Evolutionary conservation across 208 protist genomes (phyloP).

Genomic region (Strigomonas culicis): DNA sequence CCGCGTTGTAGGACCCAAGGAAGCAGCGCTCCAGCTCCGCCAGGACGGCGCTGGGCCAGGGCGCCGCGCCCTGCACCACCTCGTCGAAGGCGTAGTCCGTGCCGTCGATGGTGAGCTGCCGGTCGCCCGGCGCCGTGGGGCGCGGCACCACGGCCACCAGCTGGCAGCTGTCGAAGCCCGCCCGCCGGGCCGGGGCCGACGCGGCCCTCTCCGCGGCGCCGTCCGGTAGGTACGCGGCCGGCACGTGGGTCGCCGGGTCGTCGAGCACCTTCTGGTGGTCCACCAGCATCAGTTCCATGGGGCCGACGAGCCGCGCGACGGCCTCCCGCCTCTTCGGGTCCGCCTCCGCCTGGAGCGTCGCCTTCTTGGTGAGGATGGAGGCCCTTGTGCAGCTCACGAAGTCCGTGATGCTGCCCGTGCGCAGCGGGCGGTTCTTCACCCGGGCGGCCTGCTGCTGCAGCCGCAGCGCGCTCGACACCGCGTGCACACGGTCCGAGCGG

Average conservation of each 20-base stretch:
- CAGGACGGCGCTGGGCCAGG: slow-evolving; percentile 15
- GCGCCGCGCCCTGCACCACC: slow-evolving; percentile 26
- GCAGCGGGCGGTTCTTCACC: slow-evolving; percentile 32
- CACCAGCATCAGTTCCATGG: slow-evolving; percentile 21
- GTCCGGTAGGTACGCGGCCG: slow-evolving; percentile 21
- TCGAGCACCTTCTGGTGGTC: slow-evolving; percentile 30
- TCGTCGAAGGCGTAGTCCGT: slow-evolving; percentile 51
- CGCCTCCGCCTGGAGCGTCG: slow-evolving; percentile 14
- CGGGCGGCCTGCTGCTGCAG: slow-evolving; percentile 19
- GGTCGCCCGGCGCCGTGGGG: slow-evolving; percentile 11
- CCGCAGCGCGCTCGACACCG: slow-evolving; percentile 19
- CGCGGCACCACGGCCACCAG: slow-evolving; percentile 34
- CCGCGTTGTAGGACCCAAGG: slow-evolving; percentile 33
- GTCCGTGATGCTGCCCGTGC: slow-evolving; percentile 39
- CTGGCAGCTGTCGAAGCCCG: slow-evolving; percentile 26
- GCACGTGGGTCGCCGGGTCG: slow-evolving; percentile 29
- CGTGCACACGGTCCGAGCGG: slow-evolving; percentile 23
- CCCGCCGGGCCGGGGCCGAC: not conserved
- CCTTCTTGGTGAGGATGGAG: slow-evolving; percentile 26
- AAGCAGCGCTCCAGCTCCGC: slow-evolving; percentile 29
- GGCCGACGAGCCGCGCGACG: not conserved
- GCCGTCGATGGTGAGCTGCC: slow-evolving; percentile 21
- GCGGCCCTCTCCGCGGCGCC: not conserved
- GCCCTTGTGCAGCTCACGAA: slow-evolving; percentile 35
- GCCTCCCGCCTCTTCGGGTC: slow-evolving; percentile 17